Evolutionary conservation across 345 rosid species (phyloP).

Genomic region (Raphanus sativus): DNA sequence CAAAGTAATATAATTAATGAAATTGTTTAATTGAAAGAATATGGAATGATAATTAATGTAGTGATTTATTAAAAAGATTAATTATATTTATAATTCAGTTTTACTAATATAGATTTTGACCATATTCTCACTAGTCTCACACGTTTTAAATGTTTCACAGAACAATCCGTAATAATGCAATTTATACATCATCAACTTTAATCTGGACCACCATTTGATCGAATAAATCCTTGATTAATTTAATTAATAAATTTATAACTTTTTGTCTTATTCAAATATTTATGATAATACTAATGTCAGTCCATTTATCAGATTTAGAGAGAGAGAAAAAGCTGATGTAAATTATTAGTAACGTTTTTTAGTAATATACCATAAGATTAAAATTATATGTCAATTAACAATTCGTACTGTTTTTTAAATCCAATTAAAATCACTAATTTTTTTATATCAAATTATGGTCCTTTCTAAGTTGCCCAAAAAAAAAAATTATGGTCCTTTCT

Average conservation of each 20-base stretch:
- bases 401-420: not conserved
- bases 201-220: not conserved
- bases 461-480: no score
- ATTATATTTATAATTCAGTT: no score
- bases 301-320: not conserved
- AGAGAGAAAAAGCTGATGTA: not conserved
- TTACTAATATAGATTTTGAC: no score
- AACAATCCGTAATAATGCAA: not conserved
- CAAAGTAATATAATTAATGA: no score
- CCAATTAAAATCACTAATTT: no score
- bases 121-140: not conserved
- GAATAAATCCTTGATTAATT: no score
- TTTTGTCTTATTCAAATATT: not conserved
- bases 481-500: not conserved
- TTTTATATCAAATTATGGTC: no score
- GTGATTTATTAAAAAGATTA: no score
- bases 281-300: not conserved
- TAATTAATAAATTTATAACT: not conserved
- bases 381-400: no score
- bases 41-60: no score
- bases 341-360: not conserved
- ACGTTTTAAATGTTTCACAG: not conserved
- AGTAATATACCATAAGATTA: not conserved
- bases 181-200: not conserved
- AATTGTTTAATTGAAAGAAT: no score